Evolutionary conservation across 129 eudicot genomes (phyloP).

Genomic region (Centaurea solstitialis): DNA sequence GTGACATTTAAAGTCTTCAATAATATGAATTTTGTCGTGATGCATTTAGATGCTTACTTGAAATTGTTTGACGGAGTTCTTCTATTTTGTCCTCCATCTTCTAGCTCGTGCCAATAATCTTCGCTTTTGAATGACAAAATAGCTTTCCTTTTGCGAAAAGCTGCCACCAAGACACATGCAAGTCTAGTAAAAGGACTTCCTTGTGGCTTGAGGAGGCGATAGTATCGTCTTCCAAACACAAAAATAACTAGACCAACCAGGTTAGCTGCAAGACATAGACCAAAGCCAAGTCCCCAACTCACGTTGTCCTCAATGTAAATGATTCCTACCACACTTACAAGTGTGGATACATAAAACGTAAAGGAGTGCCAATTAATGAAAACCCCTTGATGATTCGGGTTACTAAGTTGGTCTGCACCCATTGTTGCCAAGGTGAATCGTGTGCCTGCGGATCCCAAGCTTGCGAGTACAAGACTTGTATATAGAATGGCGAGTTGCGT

Average conservation of each 20-base stretch:
- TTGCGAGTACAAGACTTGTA: conserved; percentile 28
- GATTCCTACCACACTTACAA: conserved; percentile 32
- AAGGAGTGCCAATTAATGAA: conserved; percentile 47
- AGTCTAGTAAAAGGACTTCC: conserved; percentile 41
- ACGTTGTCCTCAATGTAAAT: conserved; percentile 47
- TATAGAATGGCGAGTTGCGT: conserved; percentile 30
- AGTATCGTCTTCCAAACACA: conserved; percentile 34
- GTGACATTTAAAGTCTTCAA: too few species aligned
- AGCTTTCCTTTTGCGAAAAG: conserved; percentile 35
- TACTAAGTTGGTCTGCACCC: conserved; percentile 49
- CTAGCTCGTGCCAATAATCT: conserved; percentile 30
- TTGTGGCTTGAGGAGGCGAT: conserved; percentile 30
- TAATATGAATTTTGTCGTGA: too few species aligned
- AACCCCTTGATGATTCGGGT: conserved; percentile 23
- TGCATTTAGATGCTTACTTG: conserved; percentile 47
- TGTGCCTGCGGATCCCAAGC: conserved; percentile 42
- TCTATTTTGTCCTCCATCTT: background rate
- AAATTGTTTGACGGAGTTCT: conserved; percentile 29
- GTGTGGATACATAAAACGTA: conserved; percentile 15
- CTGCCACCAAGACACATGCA: conserved; percentile 40
- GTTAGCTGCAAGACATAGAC: conserved; percentile 38
- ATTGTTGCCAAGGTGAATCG: conserved; percentile 41
- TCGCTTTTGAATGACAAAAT: conserved; percentile 14
- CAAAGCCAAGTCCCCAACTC: conserved; percentile 51
- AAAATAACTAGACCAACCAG: conserved; percentile 30